These are phyloP conservation scores for Suillus subalutaceus DNA, from an alignment of 768 basidiomycete species.

Conservation along the genomic window DNA sequence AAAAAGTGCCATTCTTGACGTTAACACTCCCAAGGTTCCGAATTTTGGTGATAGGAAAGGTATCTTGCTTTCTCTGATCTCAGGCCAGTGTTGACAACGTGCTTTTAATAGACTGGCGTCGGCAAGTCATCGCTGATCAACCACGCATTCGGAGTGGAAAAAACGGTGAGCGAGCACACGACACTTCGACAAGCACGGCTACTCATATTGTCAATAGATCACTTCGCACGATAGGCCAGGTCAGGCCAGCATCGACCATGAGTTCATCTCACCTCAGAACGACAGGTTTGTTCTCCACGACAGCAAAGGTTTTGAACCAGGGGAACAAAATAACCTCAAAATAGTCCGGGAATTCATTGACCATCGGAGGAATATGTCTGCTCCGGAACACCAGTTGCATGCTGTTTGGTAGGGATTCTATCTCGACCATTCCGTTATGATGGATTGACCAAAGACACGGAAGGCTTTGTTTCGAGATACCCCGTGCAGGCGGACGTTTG, in stretches of 20 bases:
- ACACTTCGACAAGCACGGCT: not conserved
- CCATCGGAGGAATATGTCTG: not conserved
- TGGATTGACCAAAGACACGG: not conserved
- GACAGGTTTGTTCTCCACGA: slow-evolving; percentile 21
- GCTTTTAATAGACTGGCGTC: slow-evolving; percentile 4
- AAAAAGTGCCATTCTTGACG: not conserved
- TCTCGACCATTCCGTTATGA: not conserved
- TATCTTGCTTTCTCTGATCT: not conserved
- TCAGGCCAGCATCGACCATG: slow-evolving; percentile 17
- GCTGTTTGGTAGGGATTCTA: slow-evolving; percentile 17
- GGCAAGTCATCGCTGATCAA: slow-evolving; percentile 14
- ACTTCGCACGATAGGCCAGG: slow-evolving; percentile 6
- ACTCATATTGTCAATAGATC: not conserved
- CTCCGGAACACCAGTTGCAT: slow-evolving; percentile 14
- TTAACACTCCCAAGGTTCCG: slow-evolving; percentile 8
- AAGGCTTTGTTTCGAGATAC: slow-evolving; percentile 12
- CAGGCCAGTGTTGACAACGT: not conserved
- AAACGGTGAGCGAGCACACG: not conserved
- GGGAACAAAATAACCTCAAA: slow-evolving; percentile 6
- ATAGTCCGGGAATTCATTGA: slow-evolving; percentile 18
- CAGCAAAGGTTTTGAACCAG: slow-evolving; percentile 20
- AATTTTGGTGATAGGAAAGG: slow-evolving; percentile 13
- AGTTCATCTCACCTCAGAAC: slow-evolving; percentile 18
- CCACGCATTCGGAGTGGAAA: slow-evolving; percentile 1
- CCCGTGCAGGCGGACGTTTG: not conserved